Base-by-base conservation (phyloP, 1,284 basidiomycete genomes). In the Boletus subluridellus region DNA sequence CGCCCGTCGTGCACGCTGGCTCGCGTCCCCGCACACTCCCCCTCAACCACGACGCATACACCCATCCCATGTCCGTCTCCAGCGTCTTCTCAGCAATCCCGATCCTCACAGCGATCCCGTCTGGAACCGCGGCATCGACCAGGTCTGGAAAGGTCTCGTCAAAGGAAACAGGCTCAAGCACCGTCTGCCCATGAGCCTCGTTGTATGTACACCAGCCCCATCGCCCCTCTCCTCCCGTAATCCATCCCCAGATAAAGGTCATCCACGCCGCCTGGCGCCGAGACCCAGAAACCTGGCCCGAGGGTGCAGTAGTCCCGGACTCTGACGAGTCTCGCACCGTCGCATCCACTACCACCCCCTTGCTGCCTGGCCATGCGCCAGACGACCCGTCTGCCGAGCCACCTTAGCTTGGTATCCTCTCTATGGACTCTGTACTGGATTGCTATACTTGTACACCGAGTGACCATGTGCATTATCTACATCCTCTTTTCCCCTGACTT, bases 241-340 rank as follows among this genome's bases (percentile, higher is more conserved):
- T 66, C n/a, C 47, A 6, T 35, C 41, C 48, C 28, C 52, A 91
- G 89, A 79, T 90, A 64, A 86, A 86, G 67, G 78, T 91, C 58
- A 70, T 90, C 47, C 82, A 87, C 68, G 81, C 85, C 41, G 84
- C 85, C 39, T 91, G 89, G 89, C 70, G 87, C 52, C 81, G 82
- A 54, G 89, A 91, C 60, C 70, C 71, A 49, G 78, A 82, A 44
- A 89, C 86, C 44, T 91, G 89, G 89, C 89, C 89, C 17, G 72
- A 74, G 52, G 84, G 81, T 24, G 77, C 80, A 32, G 70, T 77
- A 11, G 83, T 75, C 17, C 83, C 82, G 2, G 82, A 83, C 49
- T 77, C 85, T 14, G 86, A 88, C 66, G 82, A 85, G 3, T 9
- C 63, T 11, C 38, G 49, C 30, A 21, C 39, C 14, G n/a, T 34